Base-by-base conservation (phyloP, 2,329 filamentous ascomycete species). In the Penicillium sp. region DNA sequence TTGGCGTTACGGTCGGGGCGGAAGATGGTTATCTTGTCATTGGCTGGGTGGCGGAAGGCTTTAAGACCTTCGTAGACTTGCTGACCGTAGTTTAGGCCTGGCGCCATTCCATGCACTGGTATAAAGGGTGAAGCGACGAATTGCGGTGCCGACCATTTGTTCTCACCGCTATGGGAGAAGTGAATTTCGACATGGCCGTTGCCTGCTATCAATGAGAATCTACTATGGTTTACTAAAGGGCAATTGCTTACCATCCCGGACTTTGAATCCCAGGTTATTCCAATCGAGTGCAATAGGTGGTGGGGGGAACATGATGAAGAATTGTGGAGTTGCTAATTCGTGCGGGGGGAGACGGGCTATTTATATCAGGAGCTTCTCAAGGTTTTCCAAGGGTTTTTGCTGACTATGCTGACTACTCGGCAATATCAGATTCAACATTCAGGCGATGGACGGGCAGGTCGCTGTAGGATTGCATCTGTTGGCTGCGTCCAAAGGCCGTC, bases 51-150 rank as follows among this genome's bases (percentile, higher is more conserved):
- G 62, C 93, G 91, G 83, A 97, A 97, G 55, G 93, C 93, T 78
- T 97, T 97, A 74, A 97, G 86, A n/a, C 94, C 94, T 75, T 99
- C 94, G 81, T 96, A 99, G 69, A 91, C 93, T 79, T 97, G 94
- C 73, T 96, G 92, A 58, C 93, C 92, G 76, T 99, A 99, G 83
- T 99, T 99, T 64, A 97, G 85, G 43, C 87, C 93, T 0, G 94
- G 93, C 0, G 93, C 88, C 90, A 99, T 94, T 75, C 93, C 94
- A 77, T 97, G 93, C 72, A 97, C 87, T 65, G 88, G 87, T 68
- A 97, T 85, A 80, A 84, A 93, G 7, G 93, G 93, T 68, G 93
- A 90, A 60, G 85, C 78, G 60, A 97, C 86, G 78, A 96, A 96
- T 62, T 83, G 79, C 27, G 91, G 91, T 15, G 86, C 75, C 0